Percentiles rank a stretch among this genome's conserved stretches.
Conservation (phyloP, 192 early-diverging fungal genomes). For the Backusella parvicylindrica region DNA sequence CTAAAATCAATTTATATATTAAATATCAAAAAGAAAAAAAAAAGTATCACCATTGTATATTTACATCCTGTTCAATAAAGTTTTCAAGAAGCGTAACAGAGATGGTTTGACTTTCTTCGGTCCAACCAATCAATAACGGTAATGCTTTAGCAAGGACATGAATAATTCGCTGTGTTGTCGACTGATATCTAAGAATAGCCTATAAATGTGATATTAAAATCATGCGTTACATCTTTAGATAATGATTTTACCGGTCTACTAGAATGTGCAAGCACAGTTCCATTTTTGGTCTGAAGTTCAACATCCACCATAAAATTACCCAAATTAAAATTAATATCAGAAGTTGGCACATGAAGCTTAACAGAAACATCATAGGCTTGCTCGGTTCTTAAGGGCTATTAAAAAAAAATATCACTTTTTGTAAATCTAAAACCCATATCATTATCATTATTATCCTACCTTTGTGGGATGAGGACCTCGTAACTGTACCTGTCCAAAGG, state of each 20-base stretch:
- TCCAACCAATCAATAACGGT: conserved; percentile 22
- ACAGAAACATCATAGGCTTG: conserved; percentile 29
- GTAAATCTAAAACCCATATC: too few relatives aligned
- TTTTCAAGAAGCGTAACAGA: conserved; percentile 23
- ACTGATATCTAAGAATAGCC: conserved; percentile 35
- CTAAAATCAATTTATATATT: not conserved
- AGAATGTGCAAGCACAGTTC: conserved; percentile 4
- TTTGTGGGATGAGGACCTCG: not conserved
- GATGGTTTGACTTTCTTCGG: conserved; percentile 29
- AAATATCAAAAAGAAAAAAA: not conserved
- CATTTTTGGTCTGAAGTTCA: conserved; percentile 13
- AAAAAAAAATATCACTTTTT: too few relatives aligned
- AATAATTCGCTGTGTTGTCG: conserved; percentile 23
- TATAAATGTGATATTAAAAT: not conserved
- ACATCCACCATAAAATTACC: conserved; percentile 27
- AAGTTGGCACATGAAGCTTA: conserved; percentile 28
- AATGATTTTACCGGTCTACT: conserved; percentile 16
- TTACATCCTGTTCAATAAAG: conserved; percentile 26
- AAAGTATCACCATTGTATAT: not conserved
- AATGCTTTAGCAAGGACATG: conserved; percentile 31
- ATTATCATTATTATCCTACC: not conserved
- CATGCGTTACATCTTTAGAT: not conserved
- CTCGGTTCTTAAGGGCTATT: conserved; percentile 29
- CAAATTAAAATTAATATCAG: conserved; percentile 27
- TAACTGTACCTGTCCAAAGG: not conserved